Base-by-base conservation (phyloP, 768 basidiomycete genomes). In the Bullera alba region DNA sequence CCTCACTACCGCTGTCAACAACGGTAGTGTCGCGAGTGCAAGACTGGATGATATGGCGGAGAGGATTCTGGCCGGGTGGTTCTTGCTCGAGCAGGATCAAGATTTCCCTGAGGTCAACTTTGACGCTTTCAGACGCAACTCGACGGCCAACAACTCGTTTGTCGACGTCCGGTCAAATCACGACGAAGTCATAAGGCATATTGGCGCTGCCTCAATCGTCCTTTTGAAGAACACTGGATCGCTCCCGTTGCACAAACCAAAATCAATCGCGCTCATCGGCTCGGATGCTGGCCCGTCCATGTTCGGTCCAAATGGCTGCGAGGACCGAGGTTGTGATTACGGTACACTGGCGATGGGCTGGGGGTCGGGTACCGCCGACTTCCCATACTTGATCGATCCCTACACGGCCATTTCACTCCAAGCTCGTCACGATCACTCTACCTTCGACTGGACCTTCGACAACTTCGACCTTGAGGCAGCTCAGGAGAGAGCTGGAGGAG, bases 321-420 rank as follows among this genome's bases (percentile, higher is more conserved):
- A 72, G 6, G 84, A 87, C 54, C 76, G 81, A 22, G 77, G 77
- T 19, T 79, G 81, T 7, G 72, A 81, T 47, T 55, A 65, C 28
- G 72, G 72, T 8, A 77, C 85, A 16, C 77, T 95, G 19, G 88
- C 87, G 6, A 84, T 90, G 83, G 89, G 89, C 14, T 95, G 91
- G 91, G 91, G 88, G 30, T 85, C 83, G 43, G 88, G 87, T 73
- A 87, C 89, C 0, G 77, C 80, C 12, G 57, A 74, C 16, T 73
- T 71, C 75, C 81, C 83, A 4, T 90, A 89, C 71, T 79, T 90
- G 14, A 73, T 90, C 52, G 81, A 85, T 42, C 88, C 90, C 1
- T 76, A 86, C 41, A 83, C 87, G 65, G 88, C 87, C 3, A 83
- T 95, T 58, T 85, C 90, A 65, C 65, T 70, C 5, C 80, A 83